phyloP scores from a whole-genome alignment of 140 eudicot genomes.

The Erigeron philadelphicus region DNA sequence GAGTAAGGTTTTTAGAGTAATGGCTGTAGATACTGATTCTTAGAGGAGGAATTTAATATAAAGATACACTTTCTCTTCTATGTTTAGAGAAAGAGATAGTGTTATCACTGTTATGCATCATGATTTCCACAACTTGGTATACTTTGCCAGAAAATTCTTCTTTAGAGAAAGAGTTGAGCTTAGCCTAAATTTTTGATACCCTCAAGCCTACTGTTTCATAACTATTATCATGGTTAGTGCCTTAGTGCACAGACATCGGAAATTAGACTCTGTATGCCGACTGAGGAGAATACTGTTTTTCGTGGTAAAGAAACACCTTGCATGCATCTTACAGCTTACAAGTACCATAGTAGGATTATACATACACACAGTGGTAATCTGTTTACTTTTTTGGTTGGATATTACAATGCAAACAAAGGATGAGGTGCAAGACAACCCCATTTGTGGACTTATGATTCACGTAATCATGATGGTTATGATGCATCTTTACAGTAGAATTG shows the following conservation, averaged over 20 bases:
- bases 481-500: not conserved
- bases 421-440: not conserved
- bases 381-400: not conserved
- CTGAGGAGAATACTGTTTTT: not conserved
- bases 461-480: slow-evolving; percentile 12
- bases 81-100: no score
- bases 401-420: not conserved
- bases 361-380: not conserved
- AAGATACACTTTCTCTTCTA: no score
- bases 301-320: not conserved
- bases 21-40: no score
- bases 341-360: not conserved
- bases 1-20: no score
- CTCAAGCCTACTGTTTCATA: not conserved
- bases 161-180: not conserved
- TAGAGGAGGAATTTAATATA: no score
- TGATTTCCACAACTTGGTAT: not conserved
- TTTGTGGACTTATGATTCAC: not conserved
- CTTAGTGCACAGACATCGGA: not conserved
- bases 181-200: not conserved
- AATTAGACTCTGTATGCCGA: not conserved
- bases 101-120: not conserved
- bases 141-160: not conserved
- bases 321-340: no score
- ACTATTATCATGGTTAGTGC: not conserved